A percentile compares a stretch with the other conserved stretches of the same genome.
Conservation (phyloP, 208 protist genomes). For the Crithidia acanthocephali region DNA sequence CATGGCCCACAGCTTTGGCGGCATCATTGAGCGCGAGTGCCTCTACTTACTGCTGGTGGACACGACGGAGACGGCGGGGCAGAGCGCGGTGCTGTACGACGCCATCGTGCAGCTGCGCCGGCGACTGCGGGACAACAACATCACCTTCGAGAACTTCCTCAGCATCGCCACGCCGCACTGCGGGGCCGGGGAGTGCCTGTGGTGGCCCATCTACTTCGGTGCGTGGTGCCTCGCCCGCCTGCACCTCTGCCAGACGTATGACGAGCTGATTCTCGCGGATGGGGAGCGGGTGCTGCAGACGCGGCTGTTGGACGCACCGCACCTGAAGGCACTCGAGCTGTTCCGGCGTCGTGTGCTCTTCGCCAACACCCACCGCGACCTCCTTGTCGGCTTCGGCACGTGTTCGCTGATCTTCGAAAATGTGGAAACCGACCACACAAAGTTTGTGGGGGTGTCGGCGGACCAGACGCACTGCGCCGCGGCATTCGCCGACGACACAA, state of each 20-base stretch:
- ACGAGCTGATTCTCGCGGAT: slow-evolving; percentile 63
- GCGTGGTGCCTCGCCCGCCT: slow-evolving; percentile 50
- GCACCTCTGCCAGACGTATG: slow-evolving; percentile 43
- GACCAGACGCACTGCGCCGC: slow-evolving; percentile 37
- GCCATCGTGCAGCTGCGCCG: slow-evolving; percentile 33
- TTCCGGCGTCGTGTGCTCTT: slow-evolving; percentile 73
- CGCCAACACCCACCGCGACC: slow-evolving; percentile 72
- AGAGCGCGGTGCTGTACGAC: slow-evolving; percentile 25
- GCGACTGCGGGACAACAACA: slow-evolving; percentile 26
- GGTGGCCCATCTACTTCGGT: slow-evolving; percentile 48
- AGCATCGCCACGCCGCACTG: slow-evolving; percentile 76
- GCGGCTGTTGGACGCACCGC: slow-evolving; percentile 51
- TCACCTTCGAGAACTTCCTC: slow-evolving; percentile 64
- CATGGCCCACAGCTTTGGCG: slow-evolving; percentile 75
- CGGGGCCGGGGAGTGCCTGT: slow-evolving; percentile 56
- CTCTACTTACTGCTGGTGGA: slow-evolving; percentile 55
- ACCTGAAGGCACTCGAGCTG: slow-evolving; percentile 46
- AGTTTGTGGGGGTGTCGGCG: slow-evolving; percentile 31
- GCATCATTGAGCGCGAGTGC: slow-evolving; percentile 71
- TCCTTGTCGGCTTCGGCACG: slow-evolving; percentile 72
- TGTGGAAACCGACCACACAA: slow-evolving; percentile 43
- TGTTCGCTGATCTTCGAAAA: slow-evolving; percentile 62
- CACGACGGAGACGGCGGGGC: slow-evolving; percentile 24
- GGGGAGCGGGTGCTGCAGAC: slow-evolving; percentile 33
- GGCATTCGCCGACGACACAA: slow-evolving; percentile 47